Evolutionary conservation across 495 filamentous ascomycete genomes (phyloP), one percentile per base, ranked within the genome.

Genomic region (Poronia punctata): DNA sequence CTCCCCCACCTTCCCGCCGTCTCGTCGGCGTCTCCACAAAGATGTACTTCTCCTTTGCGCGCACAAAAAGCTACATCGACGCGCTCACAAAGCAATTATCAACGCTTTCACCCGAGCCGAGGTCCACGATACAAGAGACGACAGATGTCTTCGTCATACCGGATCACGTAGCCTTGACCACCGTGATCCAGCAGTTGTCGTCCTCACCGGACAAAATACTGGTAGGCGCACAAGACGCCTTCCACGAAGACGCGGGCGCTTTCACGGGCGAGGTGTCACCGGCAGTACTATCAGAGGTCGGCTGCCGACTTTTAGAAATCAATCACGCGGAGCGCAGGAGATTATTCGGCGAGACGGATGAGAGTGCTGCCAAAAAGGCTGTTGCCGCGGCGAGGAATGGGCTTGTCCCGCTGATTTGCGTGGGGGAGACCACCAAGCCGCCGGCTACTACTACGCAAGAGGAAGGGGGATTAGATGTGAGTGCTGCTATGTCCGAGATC

Each of bases 251-350:
- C 54, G 43, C 53, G 1, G 86, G 86, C 29, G 72, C 86, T 0
- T 85, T 72, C 63, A 92, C 87, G 0, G 87, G 86, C 31, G 83
- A 86, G 56, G 74, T 88, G 3, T 86, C 83, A 0, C 83, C 86
- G 0, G 57, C 70, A 5, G 71, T 79, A 5, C 67, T 93, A 29
- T 59, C 63, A 27, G 69, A 79, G 23, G 63, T 83, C 2, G 86
- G 84, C 37, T 80, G 76, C 41, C 65, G 62, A 4, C 73, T 92
- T 28, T 78, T 94, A 1, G 84, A 87, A 48, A 58, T 90, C 2
- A 84, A 83, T 7, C 87, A 94, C 50, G 86, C 86, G 1, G 87
- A 94, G 56, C 75, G 86, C 21, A 48, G 74, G 8, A 59, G 77
- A 30, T 57, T 84, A 18, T 87, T 88, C 48, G 72, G 73, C 6